These are phyloP conservation scores for Podospora anserina DNA, from an alignment of 495 filamentous ascomycete genomes.

Conservation along the genomic window DNA sequence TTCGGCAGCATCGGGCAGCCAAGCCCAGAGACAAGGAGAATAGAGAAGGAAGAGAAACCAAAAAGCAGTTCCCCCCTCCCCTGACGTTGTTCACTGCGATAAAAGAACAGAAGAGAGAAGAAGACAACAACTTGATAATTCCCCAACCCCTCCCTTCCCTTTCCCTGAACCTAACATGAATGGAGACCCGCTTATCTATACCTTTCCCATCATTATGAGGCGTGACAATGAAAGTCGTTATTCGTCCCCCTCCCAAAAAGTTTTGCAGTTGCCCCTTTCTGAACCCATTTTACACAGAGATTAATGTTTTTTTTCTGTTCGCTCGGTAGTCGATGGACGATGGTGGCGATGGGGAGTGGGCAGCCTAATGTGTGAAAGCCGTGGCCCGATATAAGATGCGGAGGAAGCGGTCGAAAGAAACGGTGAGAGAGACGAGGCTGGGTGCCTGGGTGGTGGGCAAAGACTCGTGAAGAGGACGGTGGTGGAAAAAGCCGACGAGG, in stretches of 20 bases:
- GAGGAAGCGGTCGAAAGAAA: constrained; percentile 24
- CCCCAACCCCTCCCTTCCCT: neutral
- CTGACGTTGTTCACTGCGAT: neutral
- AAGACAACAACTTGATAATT: constrained; percentile 19
- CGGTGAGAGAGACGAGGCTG: constrained; percentile 23
- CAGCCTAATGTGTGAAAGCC: neutral
- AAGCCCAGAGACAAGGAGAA: neutral
- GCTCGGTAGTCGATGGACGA: constrained; percentile 23
- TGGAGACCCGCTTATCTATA: constrained; percentile 30
- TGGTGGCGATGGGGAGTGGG: constrained; percentile 10
- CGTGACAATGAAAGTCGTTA: constrained; percentile 35
- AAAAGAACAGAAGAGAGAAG: constrained; percentile 6
- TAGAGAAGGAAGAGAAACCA: constrained; percentile 7
- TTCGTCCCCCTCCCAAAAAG: constrained; percentile 30
- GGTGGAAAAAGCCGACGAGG: constrained; percentile 16
- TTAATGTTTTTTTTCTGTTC: constrained; percentile 26
- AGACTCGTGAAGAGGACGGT: constrained; percentile 3
- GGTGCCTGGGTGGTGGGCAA: constrained; percentile 2
- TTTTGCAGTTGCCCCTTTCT: constrained; percentile 18
- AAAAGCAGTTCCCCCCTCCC: neutral
- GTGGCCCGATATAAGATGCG: constrained; percentile 18
- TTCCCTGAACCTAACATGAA: constrained; percentile 10
- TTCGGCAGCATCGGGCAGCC: neutral
- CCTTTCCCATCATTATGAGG: constrained; percentile 24
- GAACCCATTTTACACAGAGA: constrained; percentile 22